Evolutionary conservation across 768 basidiomycete genomes (phyloP), one percentile per base, ranked within the genome.

Genomic region (Holtermannia corniformis): DNA sequence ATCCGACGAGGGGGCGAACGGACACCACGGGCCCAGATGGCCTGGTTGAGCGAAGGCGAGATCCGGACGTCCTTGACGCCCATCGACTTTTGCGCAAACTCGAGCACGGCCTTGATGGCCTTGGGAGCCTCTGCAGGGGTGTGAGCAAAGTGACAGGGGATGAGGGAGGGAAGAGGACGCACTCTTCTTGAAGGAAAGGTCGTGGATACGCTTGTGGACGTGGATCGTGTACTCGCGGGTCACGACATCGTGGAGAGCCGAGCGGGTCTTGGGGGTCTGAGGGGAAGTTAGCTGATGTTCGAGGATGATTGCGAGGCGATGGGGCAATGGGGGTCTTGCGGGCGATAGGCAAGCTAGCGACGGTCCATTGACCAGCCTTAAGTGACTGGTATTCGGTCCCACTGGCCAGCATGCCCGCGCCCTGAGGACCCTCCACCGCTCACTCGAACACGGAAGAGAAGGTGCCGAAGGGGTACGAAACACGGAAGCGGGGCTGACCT

Each of bases 191-290:
- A 95, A 96, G 41, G 86, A 85, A 56, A 85, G 81, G 63, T 85
- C 87, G 75, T 90, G 87, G 41, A 91, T 88, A 62, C 76, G 84
- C 76, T 93, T 95, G 84, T 95, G 90, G 40, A 96, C 78, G 77
- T 95, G 89, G 79, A 96, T 86, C 70, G 93, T 96, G 84, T 96
- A 95, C 75, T 99, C 93, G 70, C 92, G 85, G 61, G 92, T 87
- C 61, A 96, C 93, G 77, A 96, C 93, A 75, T 97, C 93, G 76
- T 87, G 82, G 73, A 96, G 87, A 51, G 93, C 93, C 55, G 90
- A 92, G 76, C 93, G 90, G 68, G 82, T 82, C 81, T 95, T 93
- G 76, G 65, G 65, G 67, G 73, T 70, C 69, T 73, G 48, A 14
- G 23, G 44, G 20, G 28, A 41, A n/a, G n/a, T n/a, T n/a, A n/a